Percentiles rank a stretch among this genome's conserved stretches.
Conservation (phyloP, 2,329 filamentous ascomycete species). For the Aspergillus aculeatus region DNA sequence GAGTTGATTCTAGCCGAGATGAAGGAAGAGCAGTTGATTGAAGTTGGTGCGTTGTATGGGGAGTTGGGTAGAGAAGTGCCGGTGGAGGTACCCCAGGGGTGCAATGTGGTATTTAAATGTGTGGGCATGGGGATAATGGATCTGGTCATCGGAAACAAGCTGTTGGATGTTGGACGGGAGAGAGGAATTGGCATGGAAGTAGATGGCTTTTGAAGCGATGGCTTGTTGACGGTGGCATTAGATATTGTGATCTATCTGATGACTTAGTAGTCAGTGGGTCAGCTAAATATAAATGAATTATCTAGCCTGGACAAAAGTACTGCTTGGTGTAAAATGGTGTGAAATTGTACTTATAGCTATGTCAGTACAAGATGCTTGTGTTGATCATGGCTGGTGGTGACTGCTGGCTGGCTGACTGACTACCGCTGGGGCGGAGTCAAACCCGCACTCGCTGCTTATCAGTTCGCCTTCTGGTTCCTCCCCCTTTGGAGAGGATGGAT, state of each 20-base stretch:
- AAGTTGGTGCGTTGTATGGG: constrained; percentile 43
- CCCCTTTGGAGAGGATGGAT: background rate
- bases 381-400: no score
- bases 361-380: no score
- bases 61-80: constrained; percentile 15
- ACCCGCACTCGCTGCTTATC: background rate
- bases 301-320: no score
- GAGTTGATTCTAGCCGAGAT: constrained; percentile 47
- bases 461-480: background rate
- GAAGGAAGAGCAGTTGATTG: constrained; percentile 38
- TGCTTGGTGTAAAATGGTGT: no score
- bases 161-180: constrained; percentile 39
- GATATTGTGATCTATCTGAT: no score
- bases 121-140: constrained; percentile 55
- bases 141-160: constrained; percentile 44
- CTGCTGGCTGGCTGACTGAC: no score
- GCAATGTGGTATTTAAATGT: constrained; percentile 51
- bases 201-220: constrained; percentile 35
- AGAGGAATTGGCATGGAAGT: constrained; percentile 35
- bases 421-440: no score
- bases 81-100: constrained; percentile 29
- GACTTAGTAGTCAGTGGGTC: background rate
- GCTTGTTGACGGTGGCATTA: background rate
- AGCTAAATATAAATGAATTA: no score
- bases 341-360: no score